Conservation (phyloP, 2,329 filamentous ascomycete genomes). For the Paracorniculantispora psalliotae region DNA sequence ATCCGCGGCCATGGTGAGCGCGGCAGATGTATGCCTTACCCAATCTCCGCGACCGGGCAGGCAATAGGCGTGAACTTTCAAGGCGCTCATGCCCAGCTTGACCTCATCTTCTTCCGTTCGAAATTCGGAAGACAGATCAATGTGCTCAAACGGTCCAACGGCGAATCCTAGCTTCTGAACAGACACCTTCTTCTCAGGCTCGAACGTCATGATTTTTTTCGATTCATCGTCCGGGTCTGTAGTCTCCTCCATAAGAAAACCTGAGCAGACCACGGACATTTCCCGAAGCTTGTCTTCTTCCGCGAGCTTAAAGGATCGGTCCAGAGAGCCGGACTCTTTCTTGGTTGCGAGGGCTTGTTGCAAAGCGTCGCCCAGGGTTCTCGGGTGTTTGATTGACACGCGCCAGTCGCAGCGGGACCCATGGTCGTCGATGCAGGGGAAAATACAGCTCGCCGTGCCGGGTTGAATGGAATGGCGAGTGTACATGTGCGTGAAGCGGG, state of each 20-base stretch:
- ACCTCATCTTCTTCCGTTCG: constrained; percentile 89
- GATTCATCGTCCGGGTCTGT: constrained; percentile 70
- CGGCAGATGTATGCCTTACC: constrained; percentile 79
- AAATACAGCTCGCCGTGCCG: constrained; percentile 77
- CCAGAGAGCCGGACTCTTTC: constrained; percentile 27
- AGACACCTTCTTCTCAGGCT: constrained; percentile 67
- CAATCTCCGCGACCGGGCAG: constrained; percentile 77
- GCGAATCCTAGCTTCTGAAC: constrained; percentile 91
- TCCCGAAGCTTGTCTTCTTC: constrained; percentile 86
- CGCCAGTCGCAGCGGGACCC: constrained; percentile 81
- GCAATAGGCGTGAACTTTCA: constrained; percentile 88
- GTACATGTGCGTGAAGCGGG: constrained; percentile 85
- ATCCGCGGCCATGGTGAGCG: constrained; percentile 83
- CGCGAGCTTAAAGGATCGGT: constrained; percentile 40
- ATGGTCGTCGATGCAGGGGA: constrained; percentile 88
- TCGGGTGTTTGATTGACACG: constrained; percentile 78
- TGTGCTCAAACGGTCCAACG: constrained; percentile 89
- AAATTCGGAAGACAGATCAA: constrained; percentile 79
- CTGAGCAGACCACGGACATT: constrained; percentile 86
- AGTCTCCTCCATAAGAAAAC: constrained; percentile 78
- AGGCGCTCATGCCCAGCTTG: constrained; percentile 79
- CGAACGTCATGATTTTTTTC: constrained; percentile 85
- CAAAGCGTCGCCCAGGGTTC: constrained; percentile 76
- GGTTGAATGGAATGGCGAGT: constrained; percentile 76
- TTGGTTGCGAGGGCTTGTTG: constrained; percentile 43